Conservation (phyloP, 1,139 yeast species). For the Ogataea hybrid region DNA sequence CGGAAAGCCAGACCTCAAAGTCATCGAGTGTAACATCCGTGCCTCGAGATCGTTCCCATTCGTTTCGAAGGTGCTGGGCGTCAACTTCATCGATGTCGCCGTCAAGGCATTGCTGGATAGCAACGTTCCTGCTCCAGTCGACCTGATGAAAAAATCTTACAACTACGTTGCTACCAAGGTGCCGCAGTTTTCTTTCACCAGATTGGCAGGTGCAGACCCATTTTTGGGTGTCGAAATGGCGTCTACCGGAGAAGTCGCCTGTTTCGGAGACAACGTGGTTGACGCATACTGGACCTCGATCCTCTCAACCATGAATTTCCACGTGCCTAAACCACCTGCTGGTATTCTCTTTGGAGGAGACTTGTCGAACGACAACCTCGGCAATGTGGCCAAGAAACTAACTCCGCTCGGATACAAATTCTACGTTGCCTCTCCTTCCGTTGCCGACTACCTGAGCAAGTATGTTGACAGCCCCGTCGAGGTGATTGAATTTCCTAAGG, state of each 20-base stretch:
- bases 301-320: conserved; percentile 96
- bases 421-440: conserved; percentile 72
- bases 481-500: conserved; percentile 84
- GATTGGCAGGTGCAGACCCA: conserved; percentile 99
- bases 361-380: conserved; percentile 65
- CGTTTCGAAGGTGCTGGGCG: conserved; percentile 93
- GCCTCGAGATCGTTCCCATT: conserved; percentile 99
- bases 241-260: conserved; percentile 97
- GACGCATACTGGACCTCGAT: conserved; percentile 98
- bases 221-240: conserved; percentile 99
- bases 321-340: conserved; percentile 84
- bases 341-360: conserved; percentile 96
- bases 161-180: conserved; percentile 94
- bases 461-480: conserved; percentile 42
- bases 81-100: conserved; percentile 92
- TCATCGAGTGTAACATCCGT: conserved; percentile 96
- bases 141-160: conserved; percentile 60
- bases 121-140: conserved; percentile 65
- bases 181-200: conserved; percentile 96
- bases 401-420: conserved; percentile 78
- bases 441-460: conserved; percentile 59
- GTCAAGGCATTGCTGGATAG: conserved; percentile 79
- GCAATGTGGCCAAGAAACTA: conserved; percentile 67
- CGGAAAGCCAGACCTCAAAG: conserved; percentile 63
- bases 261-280: conserved; percentile 78